These are phyloP conservation scores for Zalaria sp. DNA, from an alignment of 2,329 filamentous ascomycete species.

Conservation along the genomic window DNA sequence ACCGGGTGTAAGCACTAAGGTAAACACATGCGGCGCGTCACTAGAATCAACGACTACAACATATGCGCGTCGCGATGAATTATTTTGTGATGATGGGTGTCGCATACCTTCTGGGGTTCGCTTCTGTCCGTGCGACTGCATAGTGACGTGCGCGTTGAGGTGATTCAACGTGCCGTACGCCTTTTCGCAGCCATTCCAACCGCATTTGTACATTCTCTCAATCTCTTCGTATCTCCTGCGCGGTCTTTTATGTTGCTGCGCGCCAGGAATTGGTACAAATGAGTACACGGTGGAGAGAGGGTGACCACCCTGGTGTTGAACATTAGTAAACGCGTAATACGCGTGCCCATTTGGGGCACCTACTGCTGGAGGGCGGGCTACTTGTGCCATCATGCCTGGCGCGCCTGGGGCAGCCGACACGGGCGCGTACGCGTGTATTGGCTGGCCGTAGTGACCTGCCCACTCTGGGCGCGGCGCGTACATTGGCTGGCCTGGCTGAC, in stretches of 20 bases:
- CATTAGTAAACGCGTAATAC: not conserved
- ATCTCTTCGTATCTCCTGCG: slow-evolving; percentile 93
- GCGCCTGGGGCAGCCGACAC: slow-evolving; percentile 41
- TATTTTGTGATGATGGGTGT: not conserved
- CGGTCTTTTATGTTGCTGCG: slow-evolving; percentile 92
- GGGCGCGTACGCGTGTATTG: slow-evolving; percentile 35
- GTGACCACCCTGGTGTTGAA: slow-evolving; percentile 29
- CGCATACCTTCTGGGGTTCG: slow-evolving; percentile 87
- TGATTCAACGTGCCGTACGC: slow-evolving; percentile 97
- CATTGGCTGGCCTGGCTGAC: slow-evolving; percentile 44
- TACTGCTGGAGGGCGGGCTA: slow-evolving; percentile 49
- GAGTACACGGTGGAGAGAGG: slow-evolving; percentile 74
- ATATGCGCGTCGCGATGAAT: not conserved
- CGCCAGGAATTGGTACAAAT: slow-evolving; percentile 92
- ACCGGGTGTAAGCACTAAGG: slow-evolving; percentile 10
- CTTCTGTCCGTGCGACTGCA: slow-evolving; percentile 94
- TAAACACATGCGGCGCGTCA: slow-evolving; percentile 1
- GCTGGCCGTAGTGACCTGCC: slow-evolving; percentile 46
- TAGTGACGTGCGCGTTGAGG: slow-evolving; percentile 93
- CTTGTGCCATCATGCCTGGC: slow-evolving; percentile 45
- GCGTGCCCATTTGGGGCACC: slow-evolving; percentile 19
- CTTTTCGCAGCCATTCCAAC: slow-evolving; percentile 97
- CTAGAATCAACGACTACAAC: not conserved
- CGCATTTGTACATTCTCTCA: slow-evolving; percentile 99
- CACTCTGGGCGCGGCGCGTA: slow-evolving; percentile 56